Percentiles rank a stretch among this genome's conserved stretches.
These are phyloP conservation scores for Vigna nakashimae DNA, from an alignment of 306 rosid species.

Conservation along the genomic window DNA sequence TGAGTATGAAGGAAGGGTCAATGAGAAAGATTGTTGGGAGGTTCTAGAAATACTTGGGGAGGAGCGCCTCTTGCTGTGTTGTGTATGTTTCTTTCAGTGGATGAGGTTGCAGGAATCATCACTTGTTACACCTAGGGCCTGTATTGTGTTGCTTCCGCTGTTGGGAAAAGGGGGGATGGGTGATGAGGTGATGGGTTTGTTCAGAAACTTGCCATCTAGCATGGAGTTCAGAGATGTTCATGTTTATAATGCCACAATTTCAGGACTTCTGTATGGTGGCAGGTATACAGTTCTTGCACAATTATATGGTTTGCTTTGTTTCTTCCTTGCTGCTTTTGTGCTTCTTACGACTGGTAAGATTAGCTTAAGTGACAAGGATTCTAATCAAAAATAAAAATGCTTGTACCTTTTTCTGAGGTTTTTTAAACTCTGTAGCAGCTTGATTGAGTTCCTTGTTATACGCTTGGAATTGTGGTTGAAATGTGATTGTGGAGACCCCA, in stretches of 20 bases:
- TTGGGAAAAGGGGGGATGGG: constrained; percentile 84
- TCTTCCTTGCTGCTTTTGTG: constrained; percentile 20
- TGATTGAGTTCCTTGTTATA: too few species aligned
- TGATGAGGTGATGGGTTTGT: constrained; percentile 67
- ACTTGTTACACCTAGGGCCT: constrained; percentile 70
- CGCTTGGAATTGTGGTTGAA: too few species aligned
- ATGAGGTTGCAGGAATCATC: constrained; percentile 81
- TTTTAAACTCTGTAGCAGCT: not conserved
- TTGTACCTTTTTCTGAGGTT: not conserved
- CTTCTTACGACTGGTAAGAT: constrained; percentile 7
- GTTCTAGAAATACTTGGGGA: too few species aligned
- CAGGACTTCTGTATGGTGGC: constrained; percentile 65
- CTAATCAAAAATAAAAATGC: not conserved
- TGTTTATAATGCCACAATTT: constrained; percentile 80
- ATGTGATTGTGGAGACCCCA: too few species aligned
- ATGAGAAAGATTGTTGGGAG: too few species aligned
- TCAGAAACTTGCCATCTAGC: constrained; percentile 61
- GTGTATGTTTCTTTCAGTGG: constrained; percentile 94
- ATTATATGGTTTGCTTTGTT: constrained; percentile 36
- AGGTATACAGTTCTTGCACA: constrained; percentile 56
- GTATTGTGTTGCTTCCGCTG: constrained; percentile 71
- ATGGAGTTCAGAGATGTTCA: constrained; percentile 72
- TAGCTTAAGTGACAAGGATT: not conserved
- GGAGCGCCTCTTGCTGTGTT: too few species aligned
- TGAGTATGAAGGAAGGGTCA: too few species aligned